Evolutionary conservation across 2,329 filamentous ascomycete species (phyloP), one percentile per base, ranked within the genome.

Genomic region (Claviceps humidiphila): DNA sequence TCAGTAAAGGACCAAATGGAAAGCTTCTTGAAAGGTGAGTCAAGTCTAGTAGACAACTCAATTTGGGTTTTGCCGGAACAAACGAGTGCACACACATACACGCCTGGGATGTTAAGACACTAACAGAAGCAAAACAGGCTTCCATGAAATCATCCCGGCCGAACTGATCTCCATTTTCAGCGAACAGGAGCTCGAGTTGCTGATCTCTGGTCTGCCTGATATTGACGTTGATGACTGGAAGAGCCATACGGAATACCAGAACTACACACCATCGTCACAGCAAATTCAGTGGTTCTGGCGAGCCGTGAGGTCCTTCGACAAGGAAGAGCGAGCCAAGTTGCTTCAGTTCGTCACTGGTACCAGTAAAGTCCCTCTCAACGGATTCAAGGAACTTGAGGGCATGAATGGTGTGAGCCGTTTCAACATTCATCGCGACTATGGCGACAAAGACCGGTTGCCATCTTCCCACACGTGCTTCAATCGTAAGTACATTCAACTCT

Each of bases 241-340:
- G 79, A 89, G 87, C 71, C 95, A 96, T 70, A 95, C 91, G 2
- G 94, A 98, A 65, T 97, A 98, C 62, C 91, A 97, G 70, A 97
- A 97, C 69, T 98, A 98, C 72, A 89, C 82, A 4, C 85, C 88
- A 37, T 91, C 90, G 0, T 96, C 93, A 3, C 87, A 89, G 45
- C 94, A 98, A 66, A 95, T 98, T 54, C 90, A 97, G 67, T 98
- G 93, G 93, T 98, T 98, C 81, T 98, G 93, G 93, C 85, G 94
- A 63, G 93, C 93, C 26, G 82, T 98, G 44, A 84, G 93, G 61
- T 95, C 90, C 4, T 98, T 96, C 64, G 94, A 97, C 74, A 97
- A 97, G 72, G 94, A 98, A 72, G 94, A 98, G 71, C 87, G 89
- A 55, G 93, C 93, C 61, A 98, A 98, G 71, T 74, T 98, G 56